Conservation (phyloP, 352 stramenopile genomes). For the Phytophthora foliorum region DNA sequence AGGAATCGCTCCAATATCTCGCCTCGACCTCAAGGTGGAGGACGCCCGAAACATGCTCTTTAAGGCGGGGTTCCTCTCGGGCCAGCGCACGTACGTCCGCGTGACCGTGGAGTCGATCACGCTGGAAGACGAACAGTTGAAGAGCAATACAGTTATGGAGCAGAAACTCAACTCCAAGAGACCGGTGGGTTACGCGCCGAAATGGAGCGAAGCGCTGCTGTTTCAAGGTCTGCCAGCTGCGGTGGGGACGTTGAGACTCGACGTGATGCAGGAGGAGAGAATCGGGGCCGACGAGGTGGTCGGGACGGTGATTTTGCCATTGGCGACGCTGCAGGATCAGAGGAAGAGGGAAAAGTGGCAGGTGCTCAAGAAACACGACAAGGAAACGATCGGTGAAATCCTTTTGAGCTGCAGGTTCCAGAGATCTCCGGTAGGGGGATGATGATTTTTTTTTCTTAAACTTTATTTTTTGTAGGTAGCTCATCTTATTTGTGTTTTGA, state of each 20-base stretch:
- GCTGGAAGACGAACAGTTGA: slow-evolving; percentile 9
- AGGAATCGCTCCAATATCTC: too few species aligned
- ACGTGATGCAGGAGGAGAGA: slow-evolving; percentile 74
- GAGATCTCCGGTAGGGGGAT: slow-evolving; percentile 49
- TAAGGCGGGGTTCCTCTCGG: slow-evolving; percentile 55
- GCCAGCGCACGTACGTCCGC: slow-evolving; percentile 63
- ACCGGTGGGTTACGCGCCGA: slow-evolving; percentile 29
- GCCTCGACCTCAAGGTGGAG: slow-evolving; percentile 59
- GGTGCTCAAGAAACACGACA: slow-evolving; percentile 45
- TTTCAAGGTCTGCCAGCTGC: slow-evolving; percentile 60
- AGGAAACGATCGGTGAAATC: slow-evolving; percentile 42
- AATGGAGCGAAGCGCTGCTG: slow-evolving; percentile 57
- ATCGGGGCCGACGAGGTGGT: slow-evolving; percentile 57
- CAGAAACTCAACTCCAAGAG: slow-evolving; percentile 52
- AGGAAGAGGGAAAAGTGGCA: slow-evolving; percentile 59
- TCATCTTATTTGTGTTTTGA: slow-evolving; percentile 2
- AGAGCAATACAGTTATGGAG: slow-evolving; percentile 35
- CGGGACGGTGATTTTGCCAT: slow-evolving; percentile 48
- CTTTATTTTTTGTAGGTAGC: background rate
- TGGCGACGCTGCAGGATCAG: slow-evolving; percentile 63
- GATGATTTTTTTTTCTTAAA: slow-evolving; percentile 7
- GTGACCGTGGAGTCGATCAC: slow-evolving; percentile 48
- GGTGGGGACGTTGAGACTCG: slow-evolving; percentile 49
- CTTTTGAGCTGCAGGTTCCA: slow-evolving; percentile 60
- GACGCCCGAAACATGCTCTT: slow-evolving; percentile 56